Evolutionary conservation across 2,329 filamentous ascomycete genomes (phyloP).

Genomic region (Curvularia sp.): DNA sequence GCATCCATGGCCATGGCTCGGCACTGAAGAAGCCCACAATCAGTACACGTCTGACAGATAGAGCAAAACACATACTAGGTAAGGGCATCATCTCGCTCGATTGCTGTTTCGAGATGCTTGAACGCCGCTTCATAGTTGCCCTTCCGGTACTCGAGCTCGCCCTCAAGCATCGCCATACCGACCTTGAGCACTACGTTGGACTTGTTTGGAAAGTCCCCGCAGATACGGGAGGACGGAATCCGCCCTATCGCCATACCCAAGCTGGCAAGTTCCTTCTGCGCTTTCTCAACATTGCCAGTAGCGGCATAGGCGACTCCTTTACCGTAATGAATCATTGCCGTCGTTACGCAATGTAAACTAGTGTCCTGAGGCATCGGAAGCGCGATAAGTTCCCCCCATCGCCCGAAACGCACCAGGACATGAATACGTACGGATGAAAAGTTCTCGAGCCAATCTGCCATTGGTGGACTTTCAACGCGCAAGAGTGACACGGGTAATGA

Average conservation of each 20-base stretch:
- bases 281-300: slow-evolving; percentile 62
- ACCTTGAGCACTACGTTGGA: slow-evolving; percentile 69
- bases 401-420: slow-evolving; percentile 74
- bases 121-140: slow-evolving; percentile 67
- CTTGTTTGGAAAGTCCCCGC: slow-evolving; percentile 70
- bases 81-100: slow-evolving; percentile 67
- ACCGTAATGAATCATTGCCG: slow-evolving; percentile 72
- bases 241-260: slow-evolving; percentile 61
- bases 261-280: slow-evolving; percentile 58
- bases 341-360: slow-evolving; percentile 72
- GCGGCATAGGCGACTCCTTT: slow-evolving; percentile 72
- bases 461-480: slow-evolving; percentile 69
- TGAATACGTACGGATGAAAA: slow-evolving; percentile 74
- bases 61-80: slow-evolving; percentile 56
- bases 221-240: slow-evolving; percentile 66
- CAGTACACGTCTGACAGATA: neutral
- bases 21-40: slow-evolving; percentile 49
- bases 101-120: slow-evolving; percentile 63
- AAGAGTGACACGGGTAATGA: slow-evolving; percentile 70
- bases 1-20: slow-evolving; percentile 84
- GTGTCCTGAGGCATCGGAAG: slow-evolving; percentile 65
- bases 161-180: slow-evolving; percentile 69
- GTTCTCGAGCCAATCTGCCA: slow-evolving; percentile 78
- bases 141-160: slow-evolving; percentile 74
- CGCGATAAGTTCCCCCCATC: slow-evolving; percentile 70